These are phyloP conservation scores for Hypseocharis bilobata DNA, from an alignment of 441 rosid species.

Conservation along the genomic window DNA sequence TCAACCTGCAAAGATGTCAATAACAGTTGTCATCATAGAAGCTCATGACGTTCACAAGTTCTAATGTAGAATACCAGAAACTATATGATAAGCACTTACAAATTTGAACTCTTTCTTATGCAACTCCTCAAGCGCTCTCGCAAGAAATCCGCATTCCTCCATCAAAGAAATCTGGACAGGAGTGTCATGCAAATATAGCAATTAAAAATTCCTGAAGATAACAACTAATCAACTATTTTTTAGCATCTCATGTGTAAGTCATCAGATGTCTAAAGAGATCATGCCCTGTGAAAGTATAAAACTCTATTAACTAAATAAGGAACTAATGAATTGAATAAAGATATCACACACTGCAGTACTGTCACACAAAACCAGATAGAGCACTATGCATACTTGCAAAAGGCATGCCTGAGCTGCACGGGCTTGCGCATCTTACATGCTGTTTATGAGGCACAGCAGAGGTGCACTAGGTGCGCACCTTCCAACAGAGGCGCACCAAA, in stretches of 20 bases:
- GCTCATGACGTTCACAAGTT: background rate
- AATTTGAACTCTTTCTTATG: slow-evolving; percentile 61
- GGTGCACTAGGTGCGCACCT: too few species aligned
- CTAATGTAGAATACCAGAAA: background rate
- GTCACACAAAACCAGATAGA: too few species aligned
- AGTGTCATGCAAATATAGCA: slow-evolving; percentile 2
- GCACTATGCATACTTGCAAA: too few species aligned
- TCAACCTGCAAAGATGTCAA: slow-evolving; percentile 55
- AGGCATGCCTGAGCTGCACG: too few species aligned
- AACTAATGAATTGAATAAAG: too few species aligned
- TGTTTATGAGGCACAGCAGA: too few species aligned
- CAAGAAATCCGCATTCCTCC: slow-evolving; percentile 67
- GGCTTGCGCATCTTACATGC: too few species aligned
- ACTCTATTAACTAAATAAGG: too few species aligned
- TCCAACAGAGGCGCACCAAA: too few species aligned
- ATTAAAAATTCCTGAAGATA: background rate
- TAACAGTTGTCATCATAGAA: slow-evolving; percentile 22
- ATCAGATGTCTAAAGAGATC: background rate
- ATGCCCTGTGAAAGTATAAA: background rate
- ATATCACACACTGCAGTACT: too few species aligned
- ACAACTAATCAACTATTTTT: background rate
- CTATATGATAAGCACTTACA: slow-evolving; percentile 36
- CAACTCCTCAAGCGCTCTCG: slow-evolving; percentile 75
- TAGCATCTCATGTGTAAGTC: background rate
- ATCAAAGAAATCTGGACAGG: slow-evolving; percentile 64